Evolutionary conservation across 129 eudicot species (phyloP).

Genomic region (Heracleum sosnowskyi): DNA sequence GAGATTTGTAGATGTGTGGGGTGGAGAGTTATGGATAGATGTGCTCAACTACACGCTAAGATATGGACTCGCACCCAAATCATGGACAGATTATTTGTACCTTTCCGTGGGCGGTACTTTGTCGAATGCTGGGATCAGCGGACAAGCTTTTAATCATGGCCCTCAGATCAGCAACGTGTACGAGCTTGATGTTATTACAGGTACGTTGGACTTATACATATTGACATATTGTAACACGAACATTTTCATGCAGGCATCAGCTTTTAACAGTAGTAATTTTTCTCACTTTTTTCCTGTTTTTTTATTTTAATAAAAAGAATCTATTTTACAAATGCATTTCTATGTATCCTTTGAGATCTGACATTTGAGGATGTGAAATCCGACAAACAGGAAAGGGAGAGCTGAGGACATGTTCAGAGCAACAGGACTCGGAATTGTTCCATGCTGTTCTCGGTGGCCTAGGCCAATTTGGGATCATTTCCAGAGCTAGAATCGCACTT

Average conservation of each 20-base stretch:
- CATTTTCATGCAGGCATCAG: background rate
- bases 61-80: slow-evolving; percentile 56
- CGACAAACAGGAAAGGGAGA: slow-evolving; percentile 49
- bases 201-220: background rate
- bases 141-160: slow-evolving; percentile 60
- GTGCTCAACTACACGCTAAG: slow-evolving; percentile 46
- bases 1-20: slow-evolving; percentile 55
- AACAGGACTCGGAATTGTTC: slow-evolving; percentile 35
- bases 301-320: background rate
- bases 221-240: too few relatives aligned
- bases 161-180: slow-evolving; percentile 52
- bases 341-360: too few relatives aligned
- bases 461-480: slow-evolving; percentile 54
- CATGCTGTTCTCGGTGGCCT: slow-evolving; percentile 54
- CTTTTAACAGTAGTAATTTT: too few relatives aligned
- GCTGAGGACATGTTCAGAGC: slow-evolving; percentile 35
- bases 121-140: slow-evolving; percentile 60
- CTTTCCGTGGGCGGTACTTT: slow-evolving; percentile 64
- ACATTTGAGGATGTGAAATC: background rate
- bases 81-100: slow-evolving; percentile 69
- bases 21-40: slow-evolving; percentile 62
- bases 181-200: slow-evolving; percentile 55
- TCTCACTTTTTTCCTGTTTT: too few relatives aligned
- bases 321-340: background rate
- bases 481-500: slow-evolving; percentile 48